Percentiles rank a stretch among this genome's conserved stretches.
These are phyloP conservation scores for Hirschfeldia incana DNA, from an alignment of 345 rosid genomes.

Conservation along the genomic window DNA sequence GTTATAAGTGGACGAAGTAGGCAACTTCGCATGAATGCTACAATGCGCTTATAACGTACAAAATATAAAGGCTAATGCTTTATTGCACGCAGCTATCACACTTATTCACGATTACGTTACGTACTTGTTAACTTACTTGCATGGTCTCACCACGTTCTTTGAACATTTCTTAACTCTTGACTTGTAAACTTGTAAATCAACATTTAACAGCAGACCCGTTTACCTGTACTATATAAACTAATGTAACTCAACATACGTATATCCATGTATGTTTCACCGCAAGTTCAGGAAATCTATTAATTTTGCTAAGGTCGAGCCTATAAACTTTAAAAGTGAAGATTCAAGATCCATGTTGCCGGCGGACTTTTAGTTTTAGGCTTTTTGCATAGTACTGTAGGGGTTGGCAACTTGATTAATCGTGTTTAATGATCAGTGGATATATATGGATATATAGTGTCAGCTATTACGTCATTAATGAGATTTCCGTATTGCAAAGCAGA, in stretches of 20 bases:
- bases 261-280: background rate
- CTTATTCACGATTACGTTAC: constrained; percentile 19
- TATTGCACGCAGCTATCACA: background rate
- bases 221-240: background rate
- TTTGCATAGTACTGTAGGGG: background rate
- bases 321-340: background rate
- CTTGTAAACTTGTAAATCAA: constrained; percentile 2
- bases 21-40: constrained; percentile 33
- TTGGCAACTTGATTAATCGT: background rate
- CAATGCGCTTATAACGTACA: background rate
- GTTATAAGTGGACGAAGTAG: constrained; percentile 24
- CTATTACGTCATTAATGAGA: constrained; percentile 22
- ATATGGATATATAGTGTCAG: constrained; percentile 16
- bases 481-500: constrained; percentile 33
- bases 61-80: background rate
- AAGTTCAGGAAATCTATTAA: background rate
- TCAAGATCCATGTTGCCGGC: constrained; percentile 11
- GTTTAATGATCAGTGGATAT: background rate
- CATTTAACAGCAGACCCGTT: background rate
- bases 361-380: background rate
- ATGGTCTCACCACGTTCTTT: constrained; percentile 36
- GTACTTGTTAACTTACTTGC: constrained; percentile 17
- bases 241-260: background rate
- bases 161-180: constrained; percentile 17
- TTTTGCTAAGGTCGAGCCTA: background rate